phyloP scores from a whole-genome alignment of 73 alveolate genomes.

The Paramecium biaurelia region DNA sequence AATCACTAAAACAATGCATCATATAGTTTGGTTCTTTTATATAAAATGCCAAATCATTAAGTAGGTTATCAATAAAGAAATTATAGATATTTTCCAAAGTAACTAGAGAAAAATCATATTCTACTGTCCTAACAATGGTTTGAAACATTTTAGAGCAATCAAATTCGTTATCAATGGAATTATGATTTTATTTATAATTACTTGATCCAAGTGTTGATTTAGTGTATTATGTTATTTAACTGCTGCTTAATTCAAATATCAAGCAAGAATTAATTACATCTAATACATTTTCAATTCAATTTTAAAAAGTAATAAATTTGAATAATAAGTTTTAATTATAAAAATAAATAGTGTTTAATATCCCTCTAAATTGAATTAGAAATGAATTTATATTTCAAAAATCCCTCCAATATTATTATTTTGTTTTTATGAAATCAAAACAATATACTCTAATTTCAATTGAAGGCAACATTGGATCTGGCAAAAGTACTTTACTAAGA shows the following conservation, averaged over 20 bases:
- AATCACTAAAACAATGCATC: no score
- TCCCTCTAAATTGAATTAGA: not conserved
- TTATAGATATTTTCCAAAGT: not conserved
- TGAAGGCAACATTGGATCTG: constrained; percentile 65
- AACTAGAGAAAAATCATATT: not conserved
- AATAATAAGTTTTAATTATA: not conserved
- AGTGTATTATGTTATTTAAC: not conserved
- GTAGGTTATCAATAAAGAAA: not conserved
- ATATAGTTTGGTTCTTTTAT: no score
- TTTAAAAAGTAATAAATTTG: not conserved
- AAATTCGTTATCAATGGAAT: not conserved
- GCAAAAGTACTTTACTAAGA: constrained; percentile 55
- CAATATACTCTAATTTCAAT: constrained; percentile 50
- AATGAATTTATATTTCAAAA: not conserved
- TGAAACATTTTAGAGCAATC: no score
- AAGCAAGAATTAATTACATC: not conserved
- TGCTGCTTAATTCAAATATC: not conserved
- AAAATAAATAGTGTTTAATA: not conserved
- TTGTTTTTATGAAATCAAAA: not conserved
- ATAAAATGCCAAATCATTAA: not conserved
- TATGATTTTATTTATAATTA: not conserved
- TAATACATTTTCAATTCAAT: not conserved
- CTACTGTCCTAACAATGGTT: no score
- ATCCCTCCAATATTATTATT: constrained; percentile 45
- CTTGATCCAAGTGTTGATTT: not conserved